Base-by-base conservation (phyloP, 2,329 filamentous ascomycete genomes). In the Colletotrichum tropicicola region DNA sequence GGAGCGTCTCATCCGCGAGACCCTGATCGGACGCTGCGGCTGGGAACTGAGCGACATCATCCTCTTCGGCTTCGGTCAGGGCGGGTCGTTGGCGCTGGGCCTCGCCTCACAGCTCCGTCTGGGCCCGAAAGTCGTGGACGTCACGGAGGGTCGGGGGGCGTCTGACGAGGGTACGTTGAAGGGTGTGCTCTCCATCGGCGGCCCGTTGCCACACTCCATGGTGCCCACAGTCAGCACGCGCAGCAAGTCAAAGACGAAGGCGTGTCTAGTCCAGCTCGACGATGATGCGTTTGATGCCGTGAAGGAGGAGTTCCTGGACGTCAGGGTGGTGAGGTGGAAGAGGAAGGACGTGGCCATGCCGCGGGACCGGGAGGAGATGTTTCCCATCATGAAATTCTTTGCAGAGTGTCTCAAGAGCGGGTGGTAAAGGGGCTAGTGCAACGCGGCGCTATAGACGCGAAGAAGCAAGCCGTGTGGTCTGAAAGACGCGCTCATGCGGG, bases 351-450 rank as follows among this genome's bases (percentile, higher is more conserved):
- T 97, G 76, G 86, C 85, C 1, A 97, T 98, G 94, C 93, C 94
- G n/a, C 82, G 83, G 47, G 91, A 85, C 74, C 84, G 91, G 56
- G 93, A 97, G 10, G 94, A 98, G 83, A 94, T 97, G 85, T 74
- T 94, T 72, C 94, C 94, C 0, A 86, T 98, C 65, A 98, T 98
- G 93, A 88, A 91, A 73, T 98, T 91, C 71, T 86, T 94, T 71
- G 90, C 90, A 0, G 85, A 90, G 53, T 85, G 90, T 71, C 76
- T 96, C 70, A 71, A 71, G 52, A 70, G 66, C 21, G 72, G 70
- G 10, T 72, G 72, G 70, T 66, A 47, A 43, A 45, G 9, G 10
- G 30, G 5, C 12, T 30, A 30, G 23, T 9, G 3, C 8, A 17
- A n/a, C n/a, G n/a, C n/a, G n/a, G n/a, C n/a, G n/a, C n/a, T n/a